Base-by-base conservation (phyloP, 2,329 filamentous ascomycete genomes). In the Neonectria sp. region DNA sequence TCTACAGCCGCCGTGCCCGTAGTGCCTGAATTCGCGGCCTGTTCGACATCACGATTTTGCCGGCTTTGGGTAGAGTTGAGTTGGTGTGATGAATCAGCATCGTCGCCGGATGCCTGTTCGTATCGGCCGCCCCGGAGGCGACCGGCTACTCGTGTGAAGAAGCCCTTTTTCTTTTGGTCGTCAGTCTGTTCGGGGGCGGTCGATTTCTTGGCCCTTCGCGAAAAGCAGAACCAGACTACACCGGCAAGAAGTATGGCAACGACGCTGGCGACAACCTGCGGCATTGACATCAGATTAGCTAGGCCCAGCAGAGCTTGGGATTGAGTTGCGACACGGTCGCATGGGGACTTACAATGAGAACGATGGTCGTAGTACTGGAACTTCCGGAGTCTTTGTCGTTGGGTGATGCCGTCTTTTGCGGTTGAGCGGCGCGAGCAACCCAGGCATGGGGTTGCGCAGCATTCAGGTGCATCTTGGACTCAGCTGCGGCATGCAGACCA, bases 1-100 rank as follows among this genome's bases (percentile, higher is more conserved):
- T 95, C 93, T 13, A 97, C 89, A 1, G 79, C 81, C 66, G 79
- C 80, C 9, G 71, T 74, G 40, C 79, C 61, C 72, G 76, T 72
- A 64, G 74, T 70, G 29, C 71, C 73, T 68, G 33, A 64, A 55
- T 61, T 55, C 48, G 59, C 43, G 17, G 68, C 53, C 27, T 60
- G 62, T 21, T 69, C 55, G 60, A 67, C 65, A 27, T 73, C 58
- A 60, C 63, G 58, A 65, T 56, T 69, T 60, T 66, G 71, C 55
- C 55, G 64, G 56, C 40, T 67, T 13, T 43, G 69, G 17, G 66
- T 70, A 25, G 70, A 43, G 65, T 74, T 69, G 53, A 79, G 76
- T 51, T 69, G 73, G 55, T 77, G 78, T 11, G 76, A 73, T 51
- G 69, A 70, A 25, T 68, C 73, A n/a, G 71, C 72, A 52, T 80